Percentiles rank a stretch among this genome's conserved stretches.
Evolutionary conservation across 352 stramenopile genomes (phyloP).

Genomic region (Pythium phragmiticola): DNA sequence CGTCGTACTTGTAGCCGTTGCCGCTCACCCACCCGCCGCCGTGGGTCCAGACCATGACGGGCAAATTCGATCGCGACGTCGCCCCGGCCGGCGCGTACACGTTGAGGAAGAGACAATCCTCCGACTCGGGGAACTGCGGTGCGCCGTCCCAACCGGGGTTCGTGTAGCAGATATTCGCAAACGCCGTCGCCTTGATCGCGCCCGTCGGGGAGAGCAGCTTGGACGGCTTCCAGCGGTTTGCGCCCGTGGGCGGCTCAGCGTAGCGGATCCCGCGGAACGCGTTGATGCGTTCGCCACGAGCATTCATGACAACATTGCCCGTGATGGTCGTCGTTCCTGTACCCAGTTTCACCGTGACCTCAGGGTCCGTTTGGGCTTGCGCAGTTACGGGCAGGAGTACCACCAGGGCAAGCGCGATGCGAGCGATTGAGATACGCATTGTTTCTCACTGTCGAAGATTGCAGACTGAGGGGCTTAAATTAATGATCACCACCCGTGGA

Average conservation of each 20-base stretch:
- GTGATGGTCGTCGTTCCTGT: conserved; percentile 4
- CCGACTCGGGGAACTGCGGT: conserved; percentile 8
- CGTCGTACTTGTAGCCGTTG: conserved; percentile 8
- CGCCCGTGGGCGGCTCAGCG: conserved; percentile 13
- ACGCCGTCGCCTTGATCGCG: conserved; percentile 13
- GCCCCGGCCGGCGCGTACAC: conserved; percentile 31
- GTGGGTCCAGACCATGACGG: conserved; percentile 39
- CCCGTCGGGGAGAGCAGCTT: not conserved
- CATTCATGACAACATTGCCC: conserved; percentile 6
- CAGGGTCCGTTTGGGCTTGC: not conserved
- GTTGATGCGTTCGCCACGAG: conserved; percentile 5
- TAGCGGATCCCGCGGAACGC: conserved; percentile 20
- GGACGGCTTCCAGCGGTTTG: conserved; percentile 14
- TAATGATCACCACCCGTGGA: too few species aligned
- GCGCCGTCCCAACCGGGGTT: not conserved
- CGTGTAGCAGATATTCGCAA: conserved; percentile 12
- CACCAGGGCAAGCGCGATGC: not conserved
- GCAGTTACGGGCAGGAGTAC: not conserved
- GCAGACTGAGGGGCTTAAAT: not conserved
- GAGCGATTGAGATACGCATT: conserved; percentile 6
- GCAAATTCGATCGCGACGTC: conserved; percentile 28
- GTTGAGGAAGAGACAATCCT: conserved; percentile 44
- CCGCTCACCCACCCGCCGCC: conserved; percentile 31
- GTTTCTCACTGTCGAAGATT: not conserved
- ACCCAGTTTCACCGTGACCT: conserved; percentile 10